Percentiles rank a stretch among this genome's conserved stretches.
These are phyloP conservation scores for Aspergillus vadensis DNA, from an alignment of 2,329 filamentous ascomycete species.

Conservation along the genomic window DNA sequence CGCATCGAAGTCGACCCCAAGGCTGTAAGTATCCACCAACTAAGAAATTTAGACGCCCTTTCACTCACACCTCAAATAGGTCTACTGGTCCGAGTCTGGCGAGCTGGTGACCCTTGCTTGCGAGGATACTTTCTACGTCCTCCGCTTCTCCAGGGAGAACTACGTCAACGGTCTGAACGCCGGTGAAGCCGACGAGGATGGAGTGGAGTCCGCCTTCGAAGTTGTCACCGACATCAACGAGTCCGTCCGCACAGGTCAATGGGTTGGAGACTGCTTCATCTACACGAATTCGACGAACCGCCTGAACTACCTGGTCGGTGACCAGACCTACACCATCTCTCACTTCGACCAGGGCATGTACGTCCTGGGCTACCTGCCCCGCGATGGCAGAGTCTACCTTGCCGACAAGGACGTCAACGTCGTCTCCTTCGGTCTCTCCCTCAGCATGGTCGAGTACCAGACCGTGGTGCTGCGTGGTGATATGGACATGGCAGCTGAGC, in stretches of 20 bases:
- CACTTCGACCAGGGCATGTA: conserved; percentile 97
- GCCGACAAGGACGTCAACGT: conserved; percentile 94
- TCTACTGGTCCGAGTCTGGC: conserved; percentile 97
- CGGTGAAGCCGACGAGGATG: conserved; percentile 82
- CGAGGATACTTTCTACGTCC: conserved; percentile 92
- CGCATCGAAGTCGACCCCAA: conserved; percentile 80
- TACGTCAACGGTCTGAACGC: conserved; percentile 81
- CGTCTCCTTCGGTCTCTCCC: conserved; percentile 85
- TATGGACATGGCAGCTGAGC: conserved; percentile 84
- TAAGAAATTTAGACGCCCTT: not conserved
- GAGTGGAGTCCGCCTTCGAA: conserved; percentile 93
- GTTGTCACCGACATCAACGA: conserved; percentile 95
- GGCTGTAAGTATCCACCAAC: conserved; percentile 47
- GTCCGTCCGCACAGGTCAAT: conserved; percentile 88
- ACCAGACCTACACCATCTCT: conserved; percentile 95
- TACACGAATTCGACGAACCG: conserved; percentile 98
- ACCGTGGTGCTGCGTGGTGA: conserved; percentile 92
- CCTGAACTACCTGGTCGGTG: conserved; percentile 94
- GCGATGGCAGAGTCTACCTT: conserved; percentile 93
- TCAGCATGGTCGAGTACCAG: conserved; percentile 94
- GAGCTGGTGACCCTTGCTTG: conserved; percentile 91
- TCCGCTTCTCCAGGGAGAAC: conserved; percentile 86
- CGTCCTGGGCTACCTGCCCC: conserved; percentile 88
- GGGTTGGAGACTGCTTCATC: conserved; percentile 98
- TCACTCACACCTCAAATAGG: conserved; percentile 48